These are phyloP conservation scores for Cyclospora cayetanensis DNA, from an alignment of 169 alveolate species.

Conservation along the genomic window DNA sequence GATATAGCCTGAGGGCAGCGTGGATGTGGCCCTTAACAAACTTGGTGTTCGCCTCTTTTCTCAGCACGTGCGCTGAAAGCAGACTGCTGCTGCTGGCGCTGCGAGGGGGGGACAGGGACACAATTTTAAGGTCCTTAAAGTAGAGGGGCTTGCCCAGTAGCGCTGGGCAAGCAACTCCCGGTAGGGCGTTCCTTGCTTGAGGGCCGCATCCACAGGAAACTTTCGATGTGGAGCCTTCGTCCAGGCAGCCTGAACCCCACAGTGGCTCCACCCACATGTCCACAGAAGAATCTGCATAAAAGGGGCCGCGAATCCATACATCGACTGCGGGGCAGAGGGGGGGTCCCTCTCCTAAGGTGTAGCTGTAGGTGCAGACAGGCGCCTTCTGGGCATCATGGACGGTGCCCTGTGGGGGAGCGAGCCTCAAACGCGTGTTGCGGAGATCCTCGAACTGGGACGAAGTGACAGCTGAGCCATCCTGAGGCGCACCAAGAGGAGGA, in stretches of 20 bases:
- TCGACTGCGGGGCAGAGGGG: constrained; percentile 8
- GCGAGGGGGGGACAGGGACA: background rate
- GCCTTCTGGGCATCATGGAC: background rate
- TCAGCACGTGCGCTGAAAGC: background rate
- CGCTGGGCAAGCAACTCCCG: background rate
- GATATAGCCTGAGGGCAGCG: background rate
- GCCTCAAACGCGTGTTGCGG: background rate
- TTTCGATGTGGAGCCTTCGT: background rate
- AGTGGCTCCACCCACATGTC: background rate
- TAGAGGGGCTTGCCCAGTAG: background rate
- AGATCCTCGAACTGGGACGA: background rate
- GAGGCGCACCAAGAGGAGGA: background rate
- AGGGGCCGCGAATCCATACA: background rate
- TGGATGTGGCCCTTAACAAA: background rate
- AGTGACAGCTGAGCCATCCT: background rate
- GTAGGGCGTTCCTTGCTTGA: background rate
- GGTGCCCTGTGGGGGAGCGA: background rate
- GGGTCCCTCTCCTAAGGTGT: background rate
- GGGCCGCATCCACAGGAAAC: background rate
- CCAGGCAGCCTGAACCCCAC: constrained; percentile 1
- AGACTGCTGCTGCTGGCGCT: background rate
- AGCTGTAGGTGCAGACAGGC: background rate
- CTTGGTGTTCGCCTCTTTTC: background rate
- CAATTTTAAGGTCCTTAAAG: background rate
- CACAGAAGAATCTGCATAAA: background rate